Conservation (phyloP, 2,329 filamentous ascomycete species). For the Fusarium mundagurra region DNA sequence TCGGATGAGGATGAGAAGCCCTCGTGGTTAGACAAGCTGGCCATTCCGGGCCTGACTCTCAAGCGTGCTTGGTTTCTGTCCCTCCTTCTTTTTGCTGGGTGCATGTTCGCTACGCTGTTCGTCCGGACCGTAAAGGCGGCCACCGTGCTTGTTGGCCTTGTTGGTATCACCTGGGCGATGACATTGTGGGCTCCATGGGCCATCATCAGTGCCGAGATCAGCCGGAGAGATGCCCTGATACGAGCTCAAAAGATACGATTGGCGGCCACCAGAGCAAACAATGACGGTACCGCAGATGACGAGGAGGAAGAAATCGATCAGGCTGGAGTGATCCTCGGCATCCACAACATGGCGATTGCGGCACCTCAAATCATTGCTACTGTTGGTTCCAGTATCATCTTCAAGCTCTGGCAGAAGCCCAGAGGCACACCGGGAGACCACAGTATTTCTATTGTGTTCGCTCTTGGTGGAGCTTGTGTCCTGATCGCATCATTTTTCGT, state of each 20-base stretch:
- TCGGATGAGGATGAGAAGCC: conserved; percentile 48
- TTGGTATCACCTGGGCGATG: conserved; percentile 92
- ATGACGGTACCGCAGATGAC: conserved; percentile 32
- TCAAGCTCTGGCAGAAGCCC: conserved; percentile 86
- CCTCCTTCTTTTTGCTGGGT: conserved; percentile 81
- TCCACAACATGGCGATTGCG: conserved; percentile 95
- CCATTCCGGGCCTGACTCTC: conserved; percentile 85
- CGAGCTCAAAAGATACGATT: conserved; percentile 51
- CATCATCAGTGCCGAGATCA: conserved; percentile 92
- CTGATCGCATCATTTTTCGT: conserved; percentile 81
- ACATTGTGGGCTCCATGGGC: conserved; percentile 96
- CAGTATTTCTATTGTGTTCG: conserved; percentile 86
- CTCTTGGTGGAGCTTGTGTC: conserved; percentile 83
- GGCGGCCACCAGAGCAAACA: conserved; percentile 19
- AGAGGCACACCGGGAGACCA: conserved; percentile 85
- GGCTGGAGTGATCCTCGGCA: conserved; percentile 89
- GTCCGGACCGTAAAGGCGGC: conserved; percentile 76
- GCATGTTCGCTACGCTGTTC: conserved; percentile 86
- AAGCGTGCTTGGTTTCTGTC: conserved; percentile 88
- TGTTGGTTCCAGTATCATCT: conserved; percentile 83
- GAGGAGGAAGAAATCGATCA: conserved; percentile 72
- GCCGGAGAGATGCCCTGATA: conserved; percentile 74
- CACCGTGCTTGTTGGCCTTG: conserved; percentile 79
- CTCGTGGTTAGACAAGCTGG: conserved; percentile 67
- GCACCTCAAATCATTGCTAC: conserved; percentile 93